Evolutionary conservation across 176 grass and related monocot genomes (phyloP).

Genomic region (Ensete glaucum): DNA sequence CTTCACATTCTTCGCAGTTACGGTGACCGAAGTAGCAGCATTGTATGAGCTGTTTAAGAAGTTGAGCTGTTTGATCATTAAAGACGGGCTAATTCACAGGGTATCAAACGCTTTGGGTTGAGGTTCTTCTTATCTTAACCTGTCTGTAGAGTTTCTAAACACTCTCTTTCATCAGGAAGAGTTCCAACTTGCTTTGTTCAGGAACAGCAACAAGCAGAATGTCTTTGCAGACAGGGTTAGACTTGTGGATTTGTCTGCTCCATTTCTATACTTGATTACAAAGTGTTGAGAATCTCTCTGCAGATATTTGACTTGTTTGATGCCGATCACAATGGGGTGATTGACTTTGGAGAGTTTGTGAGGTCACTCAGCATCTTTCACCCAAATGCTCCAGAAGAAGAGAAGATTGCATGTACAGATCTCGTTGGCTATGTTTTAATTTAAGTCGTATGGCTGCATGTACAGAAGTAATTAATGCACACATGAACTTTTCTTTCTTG

Average conservation of each 20-base stretch:
- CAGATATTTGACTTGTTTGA: conserved; percentile 97
- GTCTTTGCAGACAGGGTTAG: conserved; percentile 67
- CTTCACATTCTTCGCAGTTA: conserved; percentile 27
- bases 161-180: conserved; percentile 44
- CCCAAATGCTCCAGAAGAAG: conserved; percentile 43
- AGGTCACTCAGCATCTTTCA: conserved; percentile 74
- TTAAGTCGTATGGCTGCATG: neutral
- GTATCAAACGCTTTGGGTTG: neutral
- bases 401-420: conserved; percentile 66
- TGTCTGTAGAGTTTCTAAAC: neutral
- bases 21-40: conserved; percentile 66
- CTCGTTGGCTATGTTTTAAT: neutral
- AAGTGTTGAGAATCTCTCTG: neutral
- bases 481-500: neutral
- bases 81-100: conserved; percentile 90
- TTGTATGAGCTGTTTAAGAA: conserved; percentile 63
- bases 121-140: neutral
- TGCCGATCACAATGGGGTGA: conserved; percentile 57
- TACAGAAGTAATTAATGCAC: neutral
- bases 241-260: neutral
- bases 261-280: neutral
- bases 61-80: conserved; percentile 60
- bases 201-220: conserved; percentile 45
- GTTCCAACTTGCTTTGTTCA: conserved; percentile 59
- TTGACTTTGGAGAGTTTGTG: conserved; percentile 81